phyloP scores from a whole-genome alignment of 768 basidiomycete genomes.

The Termitomyces sp. region DNA sequence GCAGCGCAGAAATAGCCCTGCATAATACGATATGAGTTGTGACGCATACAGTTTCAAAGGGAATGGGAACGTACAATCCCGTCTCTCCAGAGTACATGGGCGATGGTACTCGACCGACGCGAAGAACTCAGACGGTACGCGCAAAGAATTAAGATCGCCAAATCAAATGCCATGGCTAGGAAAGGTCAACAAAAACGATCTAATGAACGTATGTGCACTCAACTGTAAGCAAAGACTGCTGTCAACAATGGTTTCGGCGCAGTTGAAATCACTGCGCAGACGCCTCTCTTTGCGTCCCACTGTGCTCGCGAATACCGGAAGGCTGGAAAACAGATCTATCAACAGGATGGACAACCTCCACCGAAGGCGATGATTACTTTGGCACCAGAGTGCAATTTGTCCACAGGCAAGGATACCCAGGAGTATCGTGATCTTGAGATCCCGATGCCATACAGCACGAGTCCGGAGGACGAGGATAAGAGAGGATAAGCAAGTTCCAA shows the following conservation, averaged over 20 bases:
- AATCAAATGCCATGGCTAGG: conserved; percentile 27
- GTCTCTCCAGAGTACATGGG: conserved; percentile 23
- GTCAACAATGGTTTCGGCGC: conserved; percentile 24
- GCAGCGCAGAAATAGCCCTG: conserved; percentile 26
- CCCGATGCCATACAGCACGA: conserved; percentile 26
- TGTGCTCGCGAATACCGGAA: conserved; percentile 24
- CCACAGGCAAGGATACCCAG: conserved; percentile 20
- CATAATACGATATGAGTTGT: neutral
- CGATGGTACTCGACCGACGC: conserved; percentile 20
- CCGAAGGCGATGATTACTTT: conserved; percentile 18
- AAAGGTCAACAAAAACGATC: neutral
- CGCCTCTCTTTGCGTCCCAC: conserved; percentile 21
- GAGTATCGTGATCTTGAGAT: conserved; percentile 16
- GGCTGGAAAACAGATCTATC: conserved; percentile 13
- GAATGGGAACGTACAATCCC: conserved; percentile 20
- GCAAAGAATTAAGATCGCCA: conserved; percentile 25
- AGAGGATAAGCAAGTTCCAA: conserved; percentile 26
- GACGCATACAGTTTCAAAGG: neutral
- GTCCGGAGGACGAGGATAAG: conserved; percentile 28
- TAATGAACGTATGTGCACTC: neutral
- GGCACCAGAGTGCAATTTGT: conserved; percentile 25
- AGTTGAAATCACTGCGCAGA: conserved; percentile 27
- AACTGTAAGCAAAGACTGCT: conserved; percentile 27
- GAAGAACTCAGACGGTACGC: conserved; percentile 17
- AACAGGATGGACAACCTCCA: neutral